Percentiles rank a stretch among this genome's conserved stretches.
These are phyloP conservation scores for Saccharomyces pastorianus DNA, from an alignment of 1,139 yeast species.

Conservation along the genomic window DNA sequence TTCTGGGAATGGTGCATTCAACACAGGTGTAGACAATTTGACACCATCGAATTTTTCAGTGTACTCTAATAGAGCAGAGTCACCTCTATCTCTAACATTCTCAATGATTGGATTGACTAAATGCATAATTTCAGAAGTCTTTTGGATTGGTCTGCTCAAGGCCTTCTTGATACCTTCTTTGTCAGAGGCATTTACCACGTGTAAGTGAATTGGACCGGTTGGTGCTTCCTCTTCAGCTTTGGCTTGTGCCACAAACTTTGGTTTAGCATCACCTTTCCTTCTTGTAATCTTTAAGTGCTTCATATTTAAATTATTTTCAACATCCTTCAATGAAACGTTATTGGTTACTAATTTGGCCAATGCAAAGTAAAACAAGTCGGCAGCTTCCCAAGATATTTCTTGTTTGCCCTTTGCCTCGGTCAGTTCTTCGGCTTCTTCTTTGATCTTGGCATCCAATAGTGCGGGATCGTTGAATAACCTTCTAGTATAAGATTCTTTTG, in stretches of 20 bases:
- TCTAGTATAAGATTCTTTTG: conserved; percentile 87
- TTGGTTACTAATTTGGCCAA: conserved; percentile 76
- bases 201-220: conserved; percentile 47
- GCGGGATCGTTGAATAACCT: conserved; percentile 73
- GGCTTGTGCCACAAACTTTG: conserved; percentile 44
- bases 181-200: conserved; percentile 46
- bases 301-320: conserved; percentile 75
- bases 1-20: conserved; percentile 77
- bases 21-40: conserved; percentile 56
- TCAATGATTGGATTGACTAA: conserved; percentile 84
- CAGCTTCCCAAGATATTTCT: conserved; percentile 95
- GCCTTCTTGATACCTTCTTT: conserved; percentile 47
- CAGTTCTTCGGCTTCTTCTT: conserved; percentile 94
- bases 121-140: conserved; percentile 84
- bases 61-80: conserved; percentile 73
- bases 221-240: conserved; percentile 15
- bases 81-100: conserved; percentile 70
- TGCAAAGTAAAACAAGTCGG: conserved; percentile 87
- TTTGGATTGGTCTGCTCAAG: conserved; percentile 81
- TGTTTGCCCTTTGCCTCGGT: conserved; percentile 64
- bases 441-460: conserved; percentile 74
- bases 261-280: conserved; percentile 93
- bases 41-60: conserved; percentile 91
- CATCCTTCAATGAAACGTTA: conserved; percentile 72
- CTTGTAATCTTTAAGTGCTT: conserved; percentile 83